phyloP scores from a whole-genome alignment of 352 stramenopile genomes.

The Pythium folliculosum region DNA sequence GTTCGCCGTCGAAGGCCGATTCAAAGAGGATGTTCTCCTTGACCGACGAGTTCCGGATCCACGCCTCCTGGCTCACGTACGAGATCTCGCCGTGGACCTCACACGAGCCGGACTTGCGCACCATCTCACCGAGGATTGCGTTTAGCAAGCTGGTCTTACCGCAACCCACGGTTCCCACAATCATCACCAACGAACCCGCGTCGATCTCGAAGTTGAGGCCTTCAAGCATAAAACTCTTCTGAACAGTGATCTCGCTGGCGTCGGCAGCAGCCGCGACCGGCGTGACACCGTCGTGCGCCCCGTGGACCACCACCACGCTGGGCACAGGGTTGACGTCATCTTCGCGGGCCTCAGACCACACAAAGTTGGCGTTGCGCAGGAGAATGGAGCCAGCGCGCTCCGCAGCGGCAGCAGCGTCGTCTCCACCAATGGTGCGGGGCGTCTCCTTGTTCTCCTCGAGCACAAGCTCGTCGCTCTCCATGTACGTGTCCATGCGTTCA shows the following conservation, averaged over 20 bases:
- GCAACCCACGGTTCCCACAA: constrained; percentile 45
- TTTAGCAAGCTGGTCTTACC: constrained; percentile 50
- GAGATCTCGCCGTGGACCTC: constrained; percentile 33
- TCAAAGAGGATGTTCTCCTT: constrained; percentile 46
- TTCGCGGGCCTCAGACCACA: constrained; percentile 19
- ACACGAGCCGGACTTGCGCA: constrained; percentile 25
- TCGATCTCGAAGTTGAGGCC: constrained; percentile 60
- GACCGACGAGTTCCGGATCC: constrained; percentile 42
- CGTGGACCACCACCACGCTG: constrained; percentile 32
- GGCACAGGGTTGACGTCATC: constrained; percentile 1
- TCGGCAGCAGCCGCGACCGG: constrained; percentile 2
- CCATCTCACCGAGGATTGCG: constrained; percentile 46
- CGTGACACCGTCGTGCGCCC: neutral
- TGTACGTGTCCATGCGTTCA: constrained; percentile 30
- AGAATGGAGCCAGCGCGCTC: constrained; percentile 23
- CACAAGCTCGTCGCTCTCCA: constrained; percentile 33
- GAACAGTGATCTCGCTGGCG: constrained; percentile 14
- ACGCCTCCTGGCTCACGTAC: constrained; percentile 43
- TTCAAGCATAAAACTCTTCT: constrained; percentile 34
- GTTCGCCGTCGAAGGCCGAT: constrained; percentile 26
- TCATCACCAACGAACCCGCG: constrained; percentile 51
- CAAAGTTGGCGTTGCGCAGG: constrained; percentile 29
- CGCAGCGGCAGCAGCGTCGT: neutral
- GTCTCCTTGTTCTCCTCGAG: constrained; percentile 31
- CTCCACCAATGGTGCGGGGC: neutral